Evolutionary conservation across 306 rosid species (phyloP).

Genomic region (Medicago lupulina): DNA sequence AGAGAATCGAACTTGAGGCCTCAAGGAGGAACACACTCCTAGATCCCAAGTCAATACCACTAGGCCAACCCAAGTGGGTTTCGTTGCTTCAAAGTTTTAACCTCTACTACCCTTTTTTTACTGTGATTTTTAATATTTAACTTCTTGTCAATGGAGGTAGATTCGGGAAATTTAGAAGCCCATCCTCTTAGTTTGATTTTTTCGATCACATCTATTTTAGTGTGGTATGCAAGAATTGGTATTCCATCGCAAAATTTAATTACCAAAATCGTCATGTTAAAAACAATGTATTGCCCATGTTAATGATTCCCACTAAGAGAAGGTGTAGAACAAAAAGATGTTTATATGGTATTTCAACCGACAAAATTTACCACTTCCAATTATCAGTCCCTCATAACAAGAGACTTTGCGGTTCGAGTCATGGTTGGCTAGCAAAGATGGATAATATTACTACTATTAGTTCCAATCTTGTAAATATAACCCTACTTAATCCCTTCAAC

Average conservation of each 20-base stretch:
- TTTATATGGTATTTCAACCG: too few species aligned
- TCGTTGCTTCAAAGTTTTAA: too few species aligned
- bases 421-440: background rate
- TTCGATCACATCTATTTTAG: background rate
- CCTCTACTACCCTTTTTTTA: too few species aligned
- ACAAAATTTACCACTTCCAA: background rate
- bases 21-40: too few species aligned
- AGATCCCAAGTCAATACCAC: too few species aligned
- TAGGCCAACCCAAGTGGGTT: too few species aligned
- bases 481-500: background rate
- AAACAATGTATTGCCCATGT: background rate
- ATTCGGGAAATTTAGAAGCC: background rate
- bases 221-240: background rate
- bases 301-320: background rate
- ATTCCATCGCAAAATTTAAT: background rate
- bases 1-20: too few species aligned
- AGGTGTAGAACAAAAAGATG: background rate
- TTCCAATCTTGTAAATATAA: background rate
- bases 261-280: background rate
- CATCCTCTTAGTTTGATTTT: background rate
- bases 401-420: background rate
- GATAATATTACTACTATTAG: background rate
- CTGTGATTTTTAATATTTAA: too few species aligned
- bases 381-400: background rate
- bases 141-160: background rate